A percentile compares a stretch with the other conserved stretches of the same genome.
Evolutionary conservation across 1,139 yeast species (phyloP).

Genomic region (Candida frijolesensis): DNA sequence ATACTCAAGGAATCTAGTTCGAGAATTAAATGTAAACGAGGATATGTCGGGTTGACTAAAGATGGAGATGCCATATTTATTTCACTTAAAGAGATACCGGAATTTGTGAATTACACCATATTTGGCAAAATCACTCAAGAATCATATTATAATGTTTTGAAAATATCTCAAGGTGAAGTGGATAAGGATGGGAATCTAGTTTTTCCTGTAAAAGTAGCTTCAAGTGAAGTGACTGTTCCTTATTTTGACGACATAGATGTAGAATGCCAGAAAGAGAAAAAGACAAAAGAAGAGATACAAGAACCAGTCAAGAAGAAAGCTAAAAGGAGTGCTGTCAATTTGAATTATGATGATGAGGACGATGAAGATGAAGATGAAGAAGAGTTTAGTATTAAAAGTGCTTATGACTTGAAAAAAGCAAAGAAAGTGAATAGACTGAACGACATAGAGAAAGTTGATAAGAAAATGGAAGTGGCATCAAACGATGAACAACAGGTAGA

Average conservation of each 20-base stretch:
- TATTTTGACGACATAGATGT: conserved; percentile 51
- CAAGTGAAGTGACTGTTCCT: conserved; percentile 44
- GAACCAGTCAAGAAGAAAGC: conserved; percentile 18
- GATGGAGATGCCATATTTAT: conserved; percentile 10
- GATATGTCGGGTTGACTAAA: conserved; percentile 46
- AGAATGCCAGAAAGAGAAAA: conserved; percentile 6
- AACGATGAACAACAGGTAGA: conserved; percentile 3
- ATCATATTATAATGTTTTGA: conserved; percentile 54
- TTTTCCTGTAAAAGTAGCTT: conserved; percentile 51
- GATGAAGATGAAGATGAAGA: conserved; percentile 34
- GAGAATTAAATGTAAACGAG: conserved; percentile 48
- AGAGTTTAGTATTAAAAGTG: conserved; percentile 49
- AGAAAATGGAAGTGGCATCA: neutral
- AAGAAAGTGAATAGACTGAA: neutral
- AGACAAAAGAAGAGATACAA: conserved; percentile 8
- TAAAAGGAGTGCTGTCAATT: conserved; percentile 19
- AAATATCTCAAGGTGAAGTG: conserved; percentile 54
- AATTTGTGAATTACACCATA: conserved; percentile 33
- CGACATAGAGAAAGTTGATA: conserved; percentile 2
- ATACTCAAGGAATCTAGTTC: conserved; percentile 57
- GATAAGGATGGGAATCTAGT: conserved; percentile 46
- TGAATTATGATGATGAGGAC: conserved; percentile 30
- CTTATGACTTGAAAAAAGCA: conserved; percentile 42
- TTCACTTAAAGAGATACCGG: conserved; percentile 3
- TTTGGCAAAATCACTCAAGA: conserved; percentile 66